These are phyloP conservation scores for Stylonectria norvegica DNA, from an alignment of 2,329 filamentous ascomycete species.

Conservation along the genomic window DNA sequence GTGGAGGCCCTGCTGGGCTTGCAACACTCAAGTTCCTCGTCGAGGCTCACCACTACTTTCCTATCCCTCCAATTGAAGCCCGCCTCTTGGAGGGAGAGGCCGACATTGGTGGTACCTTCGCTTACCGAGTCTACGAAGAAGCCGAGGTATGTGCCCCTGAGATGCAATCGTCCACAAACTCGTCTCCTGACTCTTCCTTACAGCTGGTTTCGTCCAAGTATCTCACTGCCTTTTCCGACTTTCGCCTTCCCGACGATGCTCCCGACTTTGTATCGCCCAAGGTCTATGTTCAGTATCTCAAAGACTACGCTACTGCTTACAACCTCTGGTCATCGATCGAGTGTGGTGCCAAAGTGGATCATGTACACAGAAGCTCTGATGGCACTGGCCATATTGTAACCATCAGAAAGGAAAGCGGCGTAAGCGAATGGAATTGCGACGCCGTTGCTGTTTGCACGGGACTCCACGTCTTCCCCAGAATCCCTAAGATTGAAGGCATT, in stretches of 20 bases:
- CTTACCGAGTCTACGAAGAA: constrained; percentile 45
- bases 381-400: constrained; percentile 14
- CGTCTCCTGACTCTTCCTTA: not conserved
- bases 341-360: constrained; percentile 31
- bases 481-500: constrained; percentile 39
- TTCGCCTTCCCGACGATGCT: constrained; percentile 38
- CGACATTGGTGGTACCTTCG: constrained; percentile 46
- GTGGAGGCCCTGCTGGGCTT: constrained; percentile 43
- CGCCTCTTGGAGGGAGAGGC: constrained; percentile 44
- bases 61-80: constrained; percentile 37
- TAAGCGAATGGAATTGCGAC: constrained; percentile 37
- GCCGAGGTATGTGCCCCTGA: constrained; percentile 34
- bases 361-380: constrained; percentile 18
- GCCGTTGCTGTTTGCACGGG: constrained; percentile 46
- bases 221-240: constrained; percentile 49
- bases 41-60: constrained; percentile 37
- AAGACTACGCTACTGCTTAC: constrained; percentile 39
- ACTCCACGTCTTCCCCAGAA: constrained; percentile 39
- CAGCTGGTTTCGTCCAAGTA: constrained; percentile 49
- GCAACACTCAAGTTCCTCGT: constrained; percentile 40
- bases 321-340: constrained; percentile 36
- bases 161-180: not conserved
- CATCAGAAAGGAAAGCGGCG: constrained; percentile 1
- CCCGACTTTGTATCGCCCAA: constrained; percentile 43
- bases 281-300: constrained; percentile 42